A percentile compares a stretch with the other conserved stretches of the same genome.
Conservation (phyloP, 768 basidiomycete species). For the Porphyrellus cyaneotinctus region DNA sequence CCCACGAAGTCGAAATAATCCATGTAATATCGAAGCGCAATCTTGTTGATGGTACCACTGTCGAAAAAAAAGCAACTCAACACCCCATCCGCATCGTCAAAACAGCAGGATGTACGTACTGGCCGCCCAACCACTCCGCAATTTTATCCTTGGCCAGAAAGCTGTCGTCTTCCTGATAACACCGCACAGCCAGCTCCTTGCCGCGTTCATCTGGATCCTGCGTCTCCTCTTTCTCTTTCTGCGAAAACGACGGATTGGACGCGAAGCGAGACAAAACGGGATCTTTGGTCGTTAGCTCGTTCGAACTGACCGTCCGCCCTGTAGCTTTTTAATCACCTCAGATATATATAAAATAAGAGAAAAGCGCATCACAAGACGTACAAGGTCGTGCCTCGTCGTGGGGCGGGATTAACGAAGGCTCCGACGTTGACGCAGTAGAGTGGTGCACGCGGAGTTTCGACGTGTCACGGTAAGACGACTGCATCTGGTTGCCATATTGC, state of each 20-base stretch:
- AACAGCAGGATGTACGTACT: conserved; percentile 52
- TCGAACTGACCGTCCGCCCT: conserved; percentile 37
- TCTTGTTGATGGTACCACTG: conserved; percentile 74
- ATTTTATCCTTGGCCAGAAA: conserved; percentile 84
- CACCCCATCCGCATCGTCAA: background rate
- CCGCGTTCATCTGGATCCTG: conserved; percentile 61
- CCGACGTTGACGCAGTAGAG: conserved; percentile 72
- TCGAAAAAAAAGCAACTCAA: background rate
- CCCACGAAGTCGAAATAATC: conserved; percentile 84
- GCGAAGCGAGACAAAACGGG: conserved; percentile 42
- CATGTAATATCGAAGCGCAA: conserved; percentile 76
- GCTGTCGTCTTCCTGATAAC: conserved; percentile 82
- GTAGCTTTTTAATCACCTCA: conserved; percentile 10
- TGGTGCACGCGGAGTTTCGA: conserved; percentile 58
- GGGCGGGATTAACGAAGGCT: conserved; percentile 67
- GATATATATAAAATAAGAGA: conserved; percentile 13
- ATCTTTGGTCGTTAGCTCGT: conserved; percentile 55
- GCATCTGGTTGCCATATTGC: conserved; percentile 34
- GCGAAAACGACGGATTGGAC: conserved; percentile 34
- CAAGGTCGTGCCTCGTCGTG: conserved; percentile 48
- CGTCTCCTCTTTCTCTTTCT: conserved; percentile 54
- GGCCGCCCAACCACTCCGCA: conserved; percentile 92
- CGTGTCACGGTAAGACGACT: conserved; percentile 37
- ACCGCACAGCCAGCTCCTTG: conserved; percentile 68
- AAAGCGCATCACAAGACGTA: conserved; percentile 32